Evolutionary conservation across 208 protist genomes (phyloP).

Genomic region (Crithidia bombi): DNA sequence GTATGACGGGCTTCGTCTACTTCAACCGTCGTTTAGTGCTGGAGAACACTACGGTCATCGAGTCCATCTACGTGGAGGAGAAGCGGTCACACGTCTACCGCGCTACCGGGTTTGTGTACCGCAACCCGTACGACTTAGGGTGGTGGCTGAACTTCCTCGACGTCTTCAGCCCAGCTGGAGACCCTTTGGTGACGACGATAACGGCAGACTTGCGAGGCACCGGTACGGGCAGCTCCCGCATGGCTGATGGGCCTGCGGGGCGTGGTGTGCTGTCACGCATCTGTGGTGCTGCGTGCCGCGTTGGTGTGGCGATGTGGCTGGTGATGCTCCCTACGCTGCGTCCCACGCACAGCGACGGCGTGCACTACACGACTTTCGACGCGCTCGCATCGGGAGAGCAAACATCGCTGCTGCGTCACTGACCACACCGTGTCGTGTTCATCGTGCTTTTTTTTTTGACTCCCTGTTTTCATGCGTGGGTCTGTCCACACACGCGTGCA

Average conservation of each 20-base stretch:
- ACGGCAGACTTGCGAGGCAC: conserved; percentile 1
- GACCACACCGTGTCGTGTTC: background rate
- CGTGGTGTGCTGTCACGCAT: background rate
- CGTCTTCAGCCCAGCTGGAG: conserved; percentile 53
- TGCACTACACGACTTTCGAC: conserved; percentile 71
- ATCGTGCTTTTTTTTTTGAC: conserved; percentile 14
- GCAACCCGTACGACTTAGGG: conserved; percentile 78
- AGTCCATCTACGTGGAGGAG: conserved; percentile 49
- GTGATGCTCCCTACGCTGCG: conserved; percentile 53
- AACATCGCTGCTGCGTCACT: conserved; percentile 7
- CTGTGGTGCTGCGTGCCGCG: background rate
- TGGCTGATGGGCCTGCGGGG: background rate
- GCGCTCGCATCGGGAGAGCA: conserved; percentile 22
- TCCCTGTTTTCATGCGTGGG: background rate
- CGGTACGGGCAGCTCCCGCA: background rate
- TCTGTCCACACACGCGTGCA: too few species aligned
- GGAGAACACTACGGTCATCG: conserved; percentile 74
- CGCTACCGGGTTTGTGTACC: conserved; percentile 38
- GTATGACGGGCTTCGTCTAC: conserved; percentile 61
- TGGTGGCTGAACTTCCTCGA: conserved; percentile 68
- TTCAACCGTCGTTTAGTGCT: conserved; percentile 31
- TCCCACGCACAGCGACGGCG: conserved; percentile 51
- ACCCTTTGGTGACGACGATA: conserved; percentile 48
- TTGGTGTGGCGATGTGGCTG: conserved; percentile 53
- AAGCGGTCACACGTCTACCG: conserved; percentile 35